phyloP scores from a whole-genome alignment of 768 basidiomycete species.

The Leccinum incarnatum region DNA sequence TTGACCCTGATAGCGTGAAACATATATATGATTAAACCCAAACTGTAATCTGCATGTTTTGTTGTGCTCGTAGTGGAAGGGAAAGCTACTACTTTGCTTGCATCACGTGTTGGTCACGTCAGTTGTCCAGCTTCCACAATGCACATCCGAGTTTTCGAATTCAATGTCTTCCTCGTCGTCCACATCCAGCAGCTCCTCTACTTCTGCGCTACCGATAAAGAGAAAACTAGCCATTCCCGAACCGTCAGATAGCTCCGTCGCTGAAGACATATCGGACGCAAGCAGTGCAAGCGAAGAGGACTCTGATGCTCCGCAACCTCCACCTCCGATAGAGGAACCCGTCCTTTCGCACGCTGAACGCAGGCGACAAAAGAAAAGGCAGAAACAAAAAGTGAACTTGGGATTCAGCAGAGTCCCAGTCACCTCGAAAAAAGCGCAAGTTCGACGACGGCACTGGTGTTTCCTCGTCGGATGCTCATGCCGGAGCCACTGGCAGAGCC shows the following conservation, averaged over 20 bases:
- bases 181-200: slow-evolving; percentile 29
- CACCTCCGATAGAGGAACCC: slow-evolving; percentile 22
- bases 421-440: slow-evolving; percentile 46
- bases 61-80: not conserved
- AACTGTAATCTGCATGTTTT: slow-evolving; percentile 21
- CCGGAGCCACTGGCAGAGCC: not conserved
- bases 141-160: not conserved
- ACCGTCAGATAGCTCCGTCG: slow-evolving; percentile 20
- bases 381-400: slow-evolving; percentile 25
- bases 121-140: not conserved
- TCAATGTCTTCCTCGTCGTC: slow-evolving; percentile 25
- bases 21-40: slow-evolving; percentile 52
- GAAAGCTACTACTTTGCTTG: not conserved
- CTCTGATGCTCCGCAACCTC: slow-evolving; percentile 3
- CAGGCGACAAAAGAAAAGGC: slow-evolving; percentile 56
- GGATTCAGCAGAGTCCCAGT: slow-evolving; percentile 1
- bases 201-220: slow-evolving; percentile 19
- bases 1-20: slow-evolving; percentile 54
- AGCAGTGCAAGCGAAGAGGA: slow-evolving; percentile 9
- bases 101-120: slow-evolving; percentile 9
- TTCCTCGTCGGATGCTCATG: not conserved
- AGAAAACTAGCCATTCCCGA: slow-evolving; percentile 21
- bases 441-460: slow-evolving; percentile 25
- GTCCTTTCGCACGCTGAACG: slow-evolving; percentile 76
- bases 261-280: slow-evolving; percentile 23